phyloP scores from a whole-genome alignment of 2,329 filamentous ascomycete species.

The Penicillium sp. region DNA sequence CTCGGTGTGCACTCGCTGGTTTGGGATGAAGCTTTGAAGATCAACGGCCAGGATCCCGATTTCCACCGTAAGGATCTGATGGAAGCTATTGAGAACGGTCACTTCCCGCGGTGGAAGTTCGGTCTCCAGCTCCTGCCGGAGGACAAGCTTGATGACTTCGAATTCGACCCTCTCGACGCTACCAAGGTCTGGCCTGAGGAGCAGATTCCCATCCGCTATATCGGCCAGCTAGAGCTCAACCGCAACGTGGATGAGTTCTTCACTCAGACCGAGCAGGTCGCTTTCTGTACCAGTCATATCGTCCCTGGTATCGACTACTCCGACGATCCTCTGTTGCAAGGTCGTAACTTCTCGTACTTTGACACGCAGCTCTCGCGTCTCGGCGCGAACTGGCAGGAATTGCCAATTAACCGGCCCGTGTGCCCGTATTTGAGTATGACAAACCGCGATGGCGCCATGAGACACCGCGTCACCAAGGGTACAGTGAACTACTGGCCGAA shows the following conservation, averaged over 20 bases:
- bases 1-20: conserved; percentile 37
- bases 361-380: conserved; percentile 64
- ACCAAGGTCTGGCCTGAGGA: conserved; percentile 88
- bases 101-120: conserved; percentile 77
- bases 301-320: conserved; percentile 77
- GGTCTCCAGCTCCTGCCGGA: conserved; percentile 78
- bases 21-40: conserved; percentile 72
- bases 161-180: conserved; percentile 82
- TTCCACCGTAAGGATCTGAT: conserved; percentile 78
- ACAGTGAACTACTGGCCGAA: conserved; percentile 81
- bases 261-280: conserved; percentile 77
- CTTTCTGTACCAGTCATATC: conserved; percentile 78
- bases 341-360: conserved; percentile 66
- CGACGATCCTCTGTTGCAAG: conserved; percentile 73
- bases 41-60: conserved; percentile 73
- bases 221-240: conserved; percentile 79
- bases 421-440: conserved; percentile 75
- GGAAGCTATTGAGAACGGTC: conserved; percentile 71
- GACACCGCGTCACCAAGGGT: conserved; percentile 72
- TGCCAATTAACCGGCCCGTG: conserved; percentile 75
- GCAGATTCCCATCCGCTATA: conserved; percentile 70
- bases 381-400: conserved; percentile 73
- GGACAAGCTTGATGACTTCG: conserved; percentile 71
- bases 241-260: conserved; percentile 80
- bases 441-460: conserved; percentile 71